A percentile compares a stretch with the other conserved stretches of the same genome.
phyloP scores from a whole-genome alignment of 2,329 filamentous ascomycete species.

The Ascochyta koolunga region DNA sequence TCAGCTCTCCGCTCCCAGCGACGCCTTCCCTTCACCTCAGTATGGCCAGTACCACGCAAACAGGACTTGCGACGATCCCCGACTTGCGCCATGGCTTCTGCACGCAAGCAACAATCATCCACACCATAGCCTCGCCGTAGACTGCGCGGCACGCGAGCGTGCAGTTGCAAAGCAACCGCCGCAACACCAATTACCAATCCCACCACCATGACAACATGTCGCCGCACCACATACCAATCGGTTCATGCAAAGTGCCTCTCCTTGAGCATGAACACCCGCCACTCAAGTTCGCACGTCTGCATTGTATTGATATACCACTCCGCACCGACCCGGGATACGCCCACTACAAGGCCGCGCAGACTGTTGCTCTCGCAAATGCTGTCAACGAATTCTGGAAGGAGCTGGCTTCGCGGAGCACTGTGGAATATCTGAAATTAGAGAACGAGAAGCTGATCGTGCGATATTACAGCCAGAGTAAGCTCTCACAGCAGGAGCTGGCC shows the following conservation, averaged over 20 bases:
- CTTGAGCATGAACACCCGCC: slow-evolving; percentile 30
- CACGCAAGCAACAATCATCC: not conserved
- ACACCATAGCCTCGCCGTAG: slow-evolving; percentile 3
- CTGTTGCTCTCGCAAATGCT: slow-evolving; percentile 35
- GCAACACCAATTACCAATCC: slow-evolving; percentile 6
- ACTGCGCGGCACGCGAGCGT: slow-evolving; percentile 18
- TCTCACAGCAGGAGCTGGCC: slow-evolving; percentile 92
- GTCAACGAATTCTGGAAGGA: slow-evolving; percentile 31
- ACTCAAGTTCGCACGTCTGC: slow-evolving; percentile 42
- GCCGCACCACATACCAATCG: slow-evolving; percentile 22
- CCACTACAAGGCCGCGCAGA: slow-evolving; percentile 31
- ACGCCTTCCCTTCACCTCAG: slow-evolving; percentile 28
- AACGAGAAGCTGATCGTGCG: slow-evolving; percentile 42
- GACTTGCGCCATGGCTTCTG: slow-evolving; percentile 16
- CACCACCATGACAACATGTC: slow-evolving; percentile 8
- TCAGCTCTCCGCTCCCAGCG: slow-evolving; percentile 20
- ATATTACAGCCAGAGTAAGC: slow-evolving; percentile 85
- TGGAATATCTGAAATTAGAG: slow-evolving; percentile 33
- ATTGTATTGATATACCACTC: slow-evolving; percentile 28
- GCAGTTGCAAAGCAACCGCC: slow-evolving; percentile 11
- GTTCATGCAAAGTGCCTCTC: slow-evolving; percentile 29
- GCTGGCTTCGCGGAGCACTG: slow-evolving; percentile 28
- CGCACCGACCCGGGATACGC: slow-evolving; percentile 32
- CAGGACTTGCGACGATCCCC: slow-evolving; percentile 1
- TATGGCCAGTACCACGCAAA: slow-evolving; percentile 9